Evolutionary conservation across 2,329 filamentous ascomycete species (phyloP).

Genomic region (Erysiphe neolycopersici): DNA sequence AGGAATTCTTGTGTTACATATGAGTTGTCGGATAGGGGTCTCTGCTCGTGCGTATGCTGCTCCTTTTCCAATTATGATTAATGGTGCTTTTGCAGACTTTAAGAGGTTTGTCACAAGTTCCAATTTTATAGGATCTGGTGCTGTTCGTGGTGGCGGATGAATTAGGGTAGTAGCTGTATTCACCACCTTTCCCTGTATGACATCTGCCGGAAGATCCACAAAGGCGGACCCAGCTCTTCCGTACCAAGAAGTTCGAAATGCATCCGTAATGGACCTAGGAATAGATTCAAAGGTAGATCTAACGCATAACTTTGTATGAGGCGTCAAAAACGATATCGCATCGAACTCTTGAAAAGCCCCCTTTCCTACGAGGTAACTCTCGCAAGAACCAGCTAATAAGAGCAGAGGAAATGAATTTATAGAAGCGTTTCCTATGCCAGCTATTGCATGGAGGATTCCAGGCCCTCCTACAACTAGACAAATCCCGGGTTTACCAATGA

Average conservation of each 20-base stretch:
- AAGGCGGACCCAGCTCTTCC: slow-evolving; percentile 25
- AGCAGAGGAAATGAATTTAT: slow-evolving; percentile 28
- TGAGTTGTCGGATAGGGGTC: slow-evolving; percentile 17
- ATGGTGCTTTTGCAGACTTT: slow-evolving; percentile 20
- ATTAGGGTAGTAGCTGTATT: slow-evolving; percentile 11
- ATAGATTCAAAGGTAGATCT: slow-evolving; percentile 20
- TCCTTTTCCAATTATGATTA: slow-evolving; percentile 28
- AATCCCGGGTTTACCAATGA: slow-evolving; percentile 27
- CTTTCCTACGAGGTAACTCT: slow-evolving; percentile 23
- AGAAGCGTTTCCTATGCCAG: slow-evolving; percentile 24
- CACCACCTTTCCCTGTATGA: slow-evolving; percentile 20
- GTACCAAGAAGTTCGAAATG: slow-evolving; percentile 25
- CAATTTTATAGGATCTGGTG: slow-evolving; percentile 19
- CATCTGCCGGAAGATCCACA: slow-evolving; percentile 26
- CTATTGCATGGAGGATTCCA: slow-evolving; percentile 28
- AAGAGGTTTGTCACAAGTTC: slow-evolving; percentile 18
- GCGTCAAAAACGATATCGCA: slow-evolving; percentile 23
- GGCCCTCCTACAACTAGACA: slow-evolving; percentile 32
- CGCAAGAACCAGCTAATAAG: slow-evolving; percentile 25
- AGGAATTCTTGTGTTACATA: slow-evolving; percentile 22
- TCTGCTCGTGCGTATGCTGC: slow-evolving; percentile 26
- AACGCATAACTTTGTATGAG: slow-evolving; percentile 24
- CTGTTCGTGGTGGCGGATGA: slow-evolving; percentile 17
- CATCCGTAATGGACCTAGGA: slow-evolving; percentile 20
- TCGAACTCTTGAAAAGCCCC: slow-evolving; percentile 31